Evolutionary conservation across 345 rosid genomes (phyloP).

Genomic region (Eucalyptus polybractea): DNA sequence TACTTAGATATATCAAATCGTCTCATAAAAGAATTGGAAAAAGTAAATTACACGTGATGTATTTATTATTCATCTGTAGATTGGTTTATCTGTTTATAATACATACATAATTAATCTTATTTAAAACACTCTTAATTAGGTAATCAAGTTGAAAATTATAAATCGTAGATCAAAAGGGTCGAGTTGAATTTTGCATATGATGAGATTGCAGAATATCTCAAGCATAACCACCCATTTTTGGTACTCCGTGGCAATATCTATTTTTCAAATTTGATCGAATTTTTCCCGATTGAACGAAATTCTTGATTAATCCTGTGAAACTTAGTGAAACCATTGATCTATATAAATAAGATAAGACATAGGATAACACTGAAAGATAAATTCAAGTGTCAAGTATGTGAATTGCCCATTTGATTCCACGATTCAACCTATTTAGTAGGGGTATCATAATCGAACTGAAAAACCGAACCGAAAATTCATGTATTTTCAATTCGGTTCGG

Average conservation of each 20-base stretch:
- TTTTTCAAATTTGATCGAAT: not conserved
- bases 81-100: not conserved
- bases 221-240: not conserved
- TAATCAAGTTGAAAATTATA: not conserved
- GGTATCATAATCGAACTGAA: not conserved
- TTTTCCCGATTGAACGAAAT: not conserved
- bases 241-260: not conserved
- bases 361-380: not conserved
- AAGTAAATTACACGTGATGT: not conserved
- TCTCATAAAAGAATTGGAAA: not conserved
- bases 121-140: not conserved
- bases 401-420: not conserved
- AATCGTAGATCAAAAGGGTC: not conserved
- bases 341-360: not conserved
- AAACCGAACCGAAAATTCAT: too few species aligned
- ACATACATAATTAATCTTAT: not conserved
- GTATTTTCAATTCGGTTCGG: too few species aligned
- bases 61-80: not conserved
- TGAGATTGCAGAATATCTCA: not conserved
- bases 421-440: not conserved
- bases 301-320: not conserved
- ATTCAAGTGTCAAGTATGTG: not conserved
- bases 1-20: too few species aligned
- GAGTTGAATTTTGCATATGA: not conserved
- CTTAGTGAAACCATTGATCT: not conserved